Base-by-base conservation (phyloP, 331 rosid genomes). In the Cydonia oblonga region DNA sequence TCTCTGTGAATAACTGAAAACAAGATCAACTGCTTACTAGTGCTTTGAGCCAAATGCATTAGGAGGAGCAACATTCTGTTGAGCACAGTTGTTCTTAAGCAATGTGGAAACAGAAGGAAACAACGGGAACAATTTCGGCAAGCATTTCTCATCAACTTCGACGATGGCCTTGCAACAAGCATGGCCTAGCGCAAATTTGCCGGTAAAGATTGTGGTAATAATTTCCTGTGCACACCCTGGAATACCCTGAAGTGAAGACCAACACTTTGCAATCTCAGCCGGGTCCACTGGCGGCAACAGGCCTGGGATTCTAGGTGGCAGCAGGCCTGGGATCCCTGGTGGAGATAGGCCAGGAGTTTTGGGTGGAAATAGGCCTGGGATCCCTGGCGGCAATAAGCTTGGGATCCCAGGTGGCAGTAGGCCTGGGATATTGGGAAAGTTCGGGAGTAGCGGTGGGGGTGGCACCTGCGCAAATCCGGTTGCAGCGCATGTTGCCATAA, bases 121-220 rank as follows among this genome's bases (percentile, higher is more conserved):
- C 16, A 38, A 57, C 9, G 68, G 58, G 9, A 71, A 59, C 58
- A 71, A 23, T 26, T 59, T 71, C 9, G 57, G 35, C 75, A 28
- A 58, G 76, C 76, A 59, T 10, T 49, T 59, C n/a, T 38, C 59
- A 18, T 72, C 76, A 24, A 72, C 62, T 40, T 58, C 30, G 12
- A 35, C 46, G 29, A 60, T 25, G 25, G 68, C 68, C 12, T 72
- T 72, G 52, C 68, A 40, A 60, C 68, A 72, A 46, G 68, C 76
- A 19, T 46, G 20, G 59, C 60, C 32, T 18, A 28, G 7, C 28
- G 20, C 59, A 35, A 59, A 57, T 46, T 28, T 28, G 26, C 35
- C 35, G 23, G 64, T 60, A 15, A 26, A 60, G 11, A 68, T n/a
- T 25, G 60, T 49, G 38, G 26, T 49, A 26, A 16, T 18, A 30